phyloP scores from a whole-genome alignment of 768 basidiomycete genomes.

The Piloderma croceum region DNA sequence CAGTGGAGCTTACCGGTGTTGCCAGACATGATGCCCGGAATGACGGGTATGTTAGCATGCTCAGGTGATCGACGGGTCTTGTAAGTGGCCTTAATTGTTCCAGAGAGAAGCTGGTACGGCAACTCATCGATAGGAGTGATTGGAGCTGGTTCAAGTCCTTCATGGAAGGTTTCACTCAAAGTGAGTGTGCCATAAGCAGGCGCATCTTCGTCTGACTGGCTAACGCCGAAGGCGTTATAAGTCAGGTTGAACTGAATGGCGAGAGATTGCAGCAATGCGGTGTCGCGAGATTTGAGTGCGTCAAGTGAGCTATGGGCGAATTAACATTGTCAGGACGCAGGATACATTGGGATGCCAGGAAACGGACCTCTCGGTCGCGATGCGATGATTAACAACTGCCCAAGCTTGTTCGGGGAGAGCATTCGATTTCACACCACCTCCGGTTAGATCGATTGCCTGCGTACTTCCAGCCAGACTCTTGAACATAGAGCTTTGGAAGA shows the following conservation, averaged over 20 bases:
- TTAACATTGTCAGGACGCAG: neutral
- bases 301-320: conserved; percentile 28
- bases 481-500: conserved; percentile 34
- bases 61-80: conserved; percentile 37
- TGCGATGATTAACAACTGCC: conserved; percentile 69
- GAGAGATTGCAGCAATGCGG: conserved; percentile 36
- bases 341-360: too few relatives aligned
- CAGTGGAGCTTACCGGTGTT: conserved; percentile 43
- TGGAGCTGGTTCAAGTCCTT: conserved; percentile 61
- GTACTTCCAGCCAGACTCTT: conserved; percentile 60
- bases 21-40: conserved; percentile 54
- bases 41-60: conserved; percentile 32
- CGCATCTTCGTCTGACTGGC: conserved; percentile 28
- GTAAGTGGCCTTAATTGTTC: conserved; percentile 59
- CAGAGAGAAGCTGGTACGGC: conserved; percentile 50
- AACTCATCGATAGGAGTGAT: conserved; percentile 44
- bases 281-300: conserved; percentile 41
- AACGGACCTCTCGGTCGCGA: conserved; percentile 52
- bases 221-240: conserved; percentile 50
- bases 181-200: conserved; percentile 41
- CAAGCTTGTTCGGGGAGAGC: conserved; percentile 72
- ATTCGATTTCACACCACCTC: conserved; percentile 69
- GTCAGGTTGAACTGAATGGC: conserved; percentile 53
- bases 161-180: conserved; percentile 43
- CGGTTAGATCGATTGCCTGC: conserved; percentile 69